phyloP scores from a whole-genome alignment of 2,329 filamentous ascomycete genomes.

The Verticillium nubilum region DNA sequence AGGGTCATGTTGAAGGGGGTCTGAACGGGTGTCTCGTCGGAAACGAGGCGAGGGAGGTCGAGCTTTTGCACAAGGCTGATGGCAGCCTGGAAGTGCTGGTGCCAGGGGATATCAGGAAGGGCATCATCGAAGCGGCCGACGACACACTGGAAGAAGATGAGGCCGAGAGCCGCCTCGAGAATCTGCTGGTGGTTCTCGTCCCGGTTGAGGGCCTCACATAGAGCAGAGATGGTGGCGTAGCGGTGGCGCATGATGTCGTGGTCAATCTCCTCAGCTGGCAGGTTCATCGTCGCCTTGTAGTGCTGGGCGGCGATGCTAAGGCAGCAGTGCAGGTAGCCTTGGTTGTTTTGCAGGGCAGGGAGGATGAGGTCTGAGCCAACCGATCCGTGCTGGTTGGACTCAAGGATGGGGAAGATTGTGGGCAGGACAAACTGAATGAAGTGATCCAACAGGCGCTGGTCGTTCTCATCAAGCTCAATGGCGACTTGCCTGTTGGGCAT shows the following conservation, averaged over 20 bases:
- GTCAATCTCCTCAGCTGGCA: constrained; percentile 70
- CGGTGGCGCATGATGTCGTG: constrained; percentile 89
- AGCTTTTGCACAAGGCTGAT: constrained; percentile 81
- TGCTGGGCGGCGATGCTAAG: constrained; percentile 90
- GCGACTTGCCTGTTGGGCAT: constrained; percentile 61
- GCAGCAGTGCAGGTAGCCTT: constrained; percentile 91
- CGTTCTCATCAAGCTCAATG: constrained; percentile 80
- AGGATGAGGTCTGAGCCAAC: constrained; percentile 78
- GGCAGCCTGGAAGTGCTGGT: constrained; percentile 92
- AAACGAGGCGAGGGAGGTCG: constrained; percentile 65
- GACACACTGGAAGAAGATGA: constrained; percentile 94
- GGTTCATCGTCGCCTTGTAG: constrained; percentile 69
- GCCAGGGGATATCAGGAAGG: constrained; percentile 90
- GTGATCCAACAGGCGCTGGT: constrained; percentile 82
- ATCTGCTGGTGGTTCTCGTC: constrained; percentile 84
- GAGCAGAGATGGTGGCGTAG: constrained; percentile 77
- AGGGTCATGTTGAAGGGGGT: constrained; percentile 94
- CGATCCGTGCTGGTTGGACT: constrained; percentile 81
- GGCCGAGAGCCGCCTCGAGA: constrained; percentile 84
- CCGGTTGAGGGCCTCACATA: constrained; percentile 74
- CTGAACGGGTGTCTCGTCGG: constrained; percentile 54
- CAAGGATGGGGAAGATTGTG: constrained; percentile 85
- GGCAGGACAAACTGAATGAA: constrained; percentile 86
- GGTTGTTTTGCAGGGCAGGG: constrained; percentile 84
- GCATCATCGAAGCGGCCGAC: constrained; percentile 82